Evolutionary conservation across 2,329 filamentous ascomycete genomes (phyloP).

Genomic region (Cryphonectria radicalis): DNA sequence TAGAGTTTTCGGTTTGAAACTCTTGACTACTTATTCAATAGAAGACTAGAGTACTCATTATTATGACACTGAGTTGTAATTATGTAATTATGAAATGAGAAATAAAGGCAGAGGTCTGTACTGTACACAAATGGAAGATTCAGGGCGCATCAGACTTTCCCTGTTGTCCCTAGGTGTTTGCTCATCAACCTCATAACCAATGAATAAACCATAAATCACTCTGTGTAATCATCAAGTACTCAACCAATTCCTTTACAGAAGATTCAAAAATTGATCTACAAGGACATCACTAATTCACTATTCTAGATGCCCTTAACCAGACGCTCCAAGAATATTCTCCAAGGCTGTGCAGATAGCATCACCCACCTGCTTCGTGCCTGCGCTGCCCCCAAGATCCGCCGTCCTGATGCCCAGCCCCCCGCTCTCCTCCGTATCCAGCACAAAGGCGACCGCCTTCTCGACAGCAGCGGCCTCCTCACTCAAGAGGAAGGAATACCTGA

Average conservation of each 20-base stretch:
- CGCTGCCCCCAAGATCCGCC: conserved; percentile 32
- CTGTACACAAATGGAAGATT: neutral
- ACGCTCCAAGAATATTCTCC: neutral
- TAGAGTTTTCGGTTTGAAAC: too few relatives aligned
- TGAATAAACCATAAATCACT: too few relatives aligned
- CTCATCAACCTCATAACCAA: too few relatives aligned
- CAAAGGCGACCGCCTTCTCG: conserved; percentile 65
- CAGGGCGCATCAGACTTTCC: too few relatives aligned
- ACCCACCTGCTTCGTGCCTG: conserved; percentile 31
- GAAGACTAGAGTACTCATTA: neutral
- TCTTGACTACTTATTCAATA: neutral
- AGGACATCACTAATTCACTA: too few relatives aligned
- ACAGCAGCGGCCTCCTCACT: conserved; percentile 65
- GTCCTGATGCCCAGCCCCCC: conserved; percentile 52
- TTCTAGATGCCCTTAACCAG: neutral
- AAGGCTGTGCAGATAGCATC: conserved; percentile 27
- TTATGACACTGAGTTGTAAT: neutral
- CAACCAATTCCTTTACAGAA: too few relatives aligned
- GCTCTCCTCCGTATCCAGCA: conserved; percentile 58
- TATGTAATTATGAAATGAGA: neutral
- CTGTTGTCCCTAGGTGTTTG: too few relatives aligned
- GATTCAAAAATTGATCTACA: too few relatives aligned
- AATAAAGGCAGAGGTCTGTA: neutral
- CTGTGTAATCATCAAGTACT: too few relatives aligned
- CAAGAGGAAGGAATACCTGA: conserved; percentile 71